Percentiles rank a stretch among this genome's conserved stretches.
Evolutionary conservation across 75 land plant genomes (phyloP).

Genomic region (Adiantum capillusveneris): DNA sequence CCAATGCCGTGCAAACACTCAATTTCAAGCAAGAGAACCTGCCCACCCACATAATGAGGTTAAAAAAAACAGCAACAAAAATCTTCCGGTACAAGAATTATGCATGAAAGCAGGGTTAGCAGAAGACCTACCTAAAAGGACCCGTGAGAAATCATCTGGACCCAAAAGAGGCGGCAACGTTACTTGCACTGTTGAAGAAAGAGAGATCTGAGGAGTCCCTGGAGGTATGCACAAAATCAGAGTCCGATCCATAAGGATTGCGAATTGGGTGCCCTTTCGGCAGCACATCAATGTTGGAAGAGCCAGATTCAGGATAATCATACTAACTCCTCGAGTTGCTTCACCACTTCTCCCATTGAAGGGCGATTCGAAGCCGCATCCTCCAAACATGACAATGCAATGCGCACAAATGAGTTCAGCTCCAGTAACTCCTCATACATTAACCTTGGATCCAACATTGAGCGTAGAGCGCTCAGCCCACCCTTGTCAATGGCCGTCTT

Average conservation of each 20-base stretch:
- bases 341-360: constrained; percentile 71
- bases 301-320: constrained; percentile 7
- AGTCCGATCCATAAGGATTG: neutral
- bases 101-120: too few relatives aligned
- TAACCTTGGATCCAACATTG: constrained; percentile 16
- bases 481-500: constrained; percentile 10
- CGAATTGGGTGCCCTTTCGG: neutral
- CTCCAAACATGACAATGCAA: constrained; percentile 69
- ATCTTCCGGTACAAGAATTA: too few relatives aligned
- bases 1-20: too few relatives aligned
- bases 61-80: too few relatives aligned
- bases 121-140: too few relatives aligned
- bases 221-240: neutral
- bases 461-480: constrained; percentile 7
- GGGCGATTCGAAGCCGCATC: constrained; percentile 55
- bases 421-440: constrained; percentile 14
- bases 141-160: too few relatives aligned
- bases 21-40: too few relatives aligned
- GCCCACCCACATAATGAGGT: too few relatives aligned
- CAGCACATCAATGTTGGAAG: neutral
- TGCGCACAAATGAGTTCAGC: constrained; percentile 34
- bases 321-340: constrained; percentile 43
- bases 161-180: neutral
- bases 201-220: neutral
- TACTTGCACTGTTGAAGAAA: neutral